A percentile compares a stretch with the other conserved stretches of the same genome.
These are phyloP conservation scores for Ophiocytium majus DNA, from an alignment of 352 stramenopile genomes.

Conservation along the genomic window DNA sequence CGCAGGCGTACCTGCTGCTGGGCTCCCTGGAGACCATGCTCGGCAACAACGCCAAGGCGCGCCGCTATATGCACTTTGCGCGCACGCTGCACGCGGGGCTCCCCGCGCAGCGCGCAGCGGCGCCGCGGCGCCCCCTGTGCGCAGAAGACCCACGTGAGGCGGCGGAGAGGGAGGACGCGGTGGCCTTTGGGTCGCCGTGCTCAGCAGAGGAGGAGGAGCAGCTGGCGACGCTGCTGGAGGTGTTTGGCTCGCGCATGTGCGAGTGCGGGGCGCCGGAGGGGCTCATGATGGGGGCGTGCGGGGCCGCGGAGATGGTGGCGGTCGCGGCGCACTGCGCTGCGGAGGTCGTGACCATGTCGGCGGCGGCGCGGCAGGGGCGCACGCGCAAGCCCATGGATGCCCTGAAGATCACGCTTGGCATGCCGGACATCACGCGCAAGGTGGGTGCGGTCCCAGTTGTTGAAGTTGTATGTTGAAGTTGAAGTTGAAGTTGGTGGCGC, in stretches of 20 bases:
- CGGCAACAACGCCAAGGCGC: conserved; percentile 33
- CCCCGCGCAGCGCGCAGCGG: not conserved
- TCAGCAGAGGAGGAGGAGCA: not conserved
- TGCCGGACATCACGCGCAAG: not conserved
- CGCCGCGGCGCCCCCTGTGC: not conserved
- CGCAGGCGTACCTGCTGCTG: conserved; percentile 50
- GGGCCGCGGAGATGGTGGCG: not conserved
- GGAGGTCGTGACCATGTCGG: not conserved
- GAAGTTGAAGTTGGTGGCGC: too few relatives aligned
- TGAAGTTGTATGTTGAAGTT: too few relatives aligned
- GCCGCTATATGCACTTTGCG: conserved; percentile 40
- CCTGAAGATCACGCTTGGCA: not conserved
- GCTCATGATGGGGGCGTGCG: not conserved
- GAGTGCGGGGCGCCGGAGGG: not conserved
- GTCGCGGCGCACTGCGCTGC: not conserved
- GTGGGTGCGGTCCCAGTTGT: too few relatives aligned
- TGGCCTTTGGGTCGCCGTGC: not conserved
- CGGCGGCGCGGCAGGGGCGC: not conserved
- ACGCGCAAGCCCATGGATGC: not conserved
- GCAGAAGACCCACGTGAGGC: not conserved
- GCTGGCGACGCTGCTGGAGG: not conserved
- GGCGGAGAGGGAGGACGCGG: not conserved
- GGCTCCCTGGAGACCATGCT: conserved; percentile 49
- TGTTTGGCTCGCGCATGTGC: not conserved
- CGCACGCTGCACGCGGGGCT: conserved; percentile 40